Evolutionary conservation across 1,139 yeast species (phyloP).

Genomic region (Geotrichum europaeum): DNA sequence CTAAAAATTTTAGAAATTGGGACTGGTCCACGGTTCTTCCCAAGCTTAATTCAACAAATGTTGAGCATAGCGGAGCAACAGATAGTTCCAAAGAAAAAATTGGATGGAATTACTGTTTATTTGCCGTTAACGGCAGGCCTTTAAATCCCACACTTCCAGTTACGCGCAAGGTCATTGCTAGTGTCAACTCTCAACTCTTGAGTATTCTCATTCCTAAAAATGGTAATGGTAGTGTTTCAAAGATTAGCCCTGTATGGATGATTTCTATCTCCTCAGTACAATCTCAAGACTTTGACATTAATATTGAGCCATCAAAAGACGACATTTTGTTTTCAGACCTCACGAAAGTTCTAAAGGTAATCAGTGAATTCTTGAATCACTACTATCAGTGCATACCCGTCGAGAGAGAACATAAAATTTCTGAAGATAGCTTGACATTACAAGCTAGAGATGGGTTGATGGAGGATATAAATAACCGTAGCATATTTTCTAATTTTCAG

Average conservation of each 20-base stretch:
- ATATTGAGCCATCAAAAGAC: slow-evolving; percentile 44
- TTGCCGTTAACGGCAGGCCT: slow-evolving; percentile 22
- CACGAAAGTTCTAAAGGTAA: slow-evolving; percentile 18
- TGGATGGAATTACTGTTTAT: slow-evolving; percentile 21
- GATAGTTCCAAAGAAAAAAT: slow-evolving; percentile 15
- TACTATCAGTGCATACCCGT: background rate
- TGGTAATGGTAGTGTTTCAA: slow-evolving; percentile 18
- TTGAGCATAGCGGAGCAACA: slow-evolving; percentile 31
- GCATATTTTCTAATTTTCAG: background rate
- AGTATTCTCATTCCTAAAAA: background rate
- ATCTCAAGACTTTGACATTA: slow-evolving; percentile 34
- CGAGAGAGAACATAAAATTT: background rate
- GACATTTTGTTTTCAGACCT: slow-evolving; percentile 35
- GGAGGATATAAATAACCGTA: background rate
- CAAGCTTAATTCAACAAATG: slow-evolving; percentile 18
- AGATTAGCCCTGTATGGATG: slow-evolving; percentile 35
- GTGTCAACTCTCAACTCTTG: background rate
- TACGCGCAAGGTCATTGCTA: slow-evolving; percentile 1
- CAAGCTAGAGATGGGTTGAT: background rate
- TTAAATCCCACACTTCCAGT: slow-evolving; percentile 3
- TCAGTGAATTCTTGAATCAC: slow-evolving; percentile 19
- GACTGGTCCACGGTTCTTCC: slow-evolving; percentile 33
- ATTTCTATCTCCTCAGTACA: slow-evolving; percentile 25
- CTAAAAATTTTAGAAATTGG: slow-evolving; percentile 25
- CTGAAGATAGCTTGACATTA: background rate